These are phyloP conservation scores for Naumovozyma dairenensis DNA, from an alignment of 805 yeast species.

Conservation along the genomic window DNA sequence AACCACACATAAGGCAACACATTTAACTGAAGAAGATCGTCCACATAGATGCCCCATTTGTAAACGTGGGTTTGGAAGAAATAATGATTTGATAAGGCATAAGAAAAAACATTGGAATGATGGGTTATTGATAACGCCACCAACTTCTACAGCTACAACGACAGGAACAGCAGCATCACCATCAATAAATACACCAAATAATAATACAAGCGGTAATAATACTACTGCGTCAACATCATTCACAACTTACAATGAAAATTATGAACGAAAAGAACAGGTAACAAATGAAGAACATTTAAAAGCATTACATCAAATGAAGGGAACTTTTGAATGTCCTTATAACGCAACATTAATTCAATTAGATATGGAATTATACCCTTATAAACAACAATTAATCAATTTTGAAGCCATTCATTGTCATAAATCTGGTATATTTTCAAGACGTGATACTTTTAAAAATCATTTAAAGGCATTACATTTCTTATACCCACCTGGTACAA, in stretches of 20 bases:
- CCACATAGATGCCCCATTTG: slow-evolving; percentile 76
- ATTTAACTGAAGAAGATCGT: slow-evolving; percentile 56
- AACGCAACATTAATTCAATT: slow-evolving; percentile 24
- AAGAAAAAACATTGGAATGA: slow-evolving; percentile 79
- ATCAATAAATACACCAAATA: slow-evolving; percentile 1
- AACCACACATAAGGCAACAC: slow-evolving; percentile 77
- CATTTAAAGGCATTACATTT: slow-evolving; percentile 86
- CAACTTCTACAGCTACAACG: neutral
- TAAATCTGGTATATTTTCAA: slow-evolving; percentile 70
- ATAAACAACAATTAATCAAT: slow-evolving; percentile 13
- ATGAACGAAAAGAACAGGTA: neutral
- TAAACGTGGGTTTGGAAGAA: slow-evolving; percentile 75
- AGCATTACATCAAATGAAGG: slow-evolving; percentile 24
- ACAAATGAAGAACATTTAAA: slow-evolving; percentile 18
- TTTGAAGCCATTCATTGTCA: slow-evolving; percentile 46
- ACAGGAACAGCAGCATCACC: slow-evolving; percentile 1
- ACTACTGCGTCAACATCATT: neutral
- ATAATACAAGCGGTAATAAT: neutral
- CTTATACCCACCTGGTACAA: slow-evolving; percentile 78
- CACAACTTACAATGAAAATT: neutral
- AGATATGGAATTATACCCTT: slow-evolving; percentile 25
- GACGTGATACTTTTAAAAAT: slow-evolving; percentile 88
- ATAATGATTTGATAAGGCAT: slow-evolving; percentile 80
- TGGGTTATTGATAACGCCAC: slow-evolving; percentile 7
- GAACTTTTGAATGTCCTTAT: slow-evolving; percentile 70